Evolutionary conservation across 2,329 filamentous ascomycete genomes (phyloP).

Genomic region (Lachnum nothofagi): DNA sequence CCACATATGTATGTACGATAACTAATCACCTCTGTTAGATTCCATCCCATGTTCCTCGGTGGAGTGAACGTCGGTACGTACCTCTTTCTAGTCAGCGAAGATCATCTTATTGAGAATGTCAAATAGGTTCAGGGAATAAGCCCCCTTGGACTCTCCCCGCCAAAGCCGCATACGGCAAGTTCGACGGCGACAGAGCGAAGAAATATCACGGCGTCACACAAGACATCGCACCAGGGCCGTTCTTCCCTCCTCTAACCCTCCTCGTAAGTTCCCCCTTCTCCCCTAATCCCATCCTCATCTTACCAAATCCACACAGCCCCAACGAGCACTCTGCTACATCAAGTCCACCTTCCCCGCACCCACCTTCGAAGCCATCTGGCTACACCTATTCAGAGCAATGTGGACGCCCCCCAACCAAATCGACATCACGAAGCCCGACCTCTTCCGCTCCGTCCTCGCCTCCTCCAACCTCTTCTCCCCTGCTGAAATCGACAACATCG

Average conservation of each 20-base stretch:
- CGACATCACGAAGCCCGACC: conserved; percentile 54
- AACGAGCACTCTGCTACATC: conserved; percentile 62
- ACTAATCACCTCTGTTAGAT: conserved; percentile 40
- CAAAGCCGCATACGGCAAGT: conserved; percentile 56
- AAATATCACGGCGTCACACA: conserved; percentile 43
- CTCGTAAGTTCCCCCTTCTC: conserved; percentile 34
- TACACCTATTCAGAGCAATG: conserved; percentile 53
- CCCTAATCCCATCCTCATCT: background rate
- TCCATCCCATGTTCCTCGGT: conserved; percentile 67
- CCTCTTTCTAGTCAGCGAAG: conserved; percentile 5
- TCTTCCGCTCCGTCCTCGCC: conserved; percentile 42
- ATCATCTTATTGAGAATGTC: background rate
- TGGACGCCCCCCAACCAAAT: conserved; percentile 53
- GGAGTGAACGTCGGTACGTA: conserved; percentile 58
- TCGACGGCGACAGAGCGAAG: conserved; percentile 45
- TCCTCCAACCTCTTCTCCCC: conserved; percentile 39
- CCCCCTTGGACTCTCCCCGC: conserved; percentile 68
- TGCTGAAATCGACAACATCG: conserved; percentile 50
- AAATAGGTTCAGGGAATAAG: conserved; percentile 53
- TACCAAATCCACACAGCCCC: conserved; percentile 43
- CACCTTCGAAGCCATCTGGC: conserved; percentile 49
- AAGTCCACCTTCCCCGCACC: conserved; percentile 50
- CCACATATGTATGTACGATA: background rate
- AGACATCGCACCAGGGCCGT: conserved; percentile 39
- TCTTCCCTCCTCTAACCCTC: conserved; percentile 52